Evolutionary conservation across 2,329 filamentous ascomycete species (phyloP), one percentile per base, ranked within the genome.

Genomic region (Ophiocordyceps polyrhachis-furcata): DNA sequence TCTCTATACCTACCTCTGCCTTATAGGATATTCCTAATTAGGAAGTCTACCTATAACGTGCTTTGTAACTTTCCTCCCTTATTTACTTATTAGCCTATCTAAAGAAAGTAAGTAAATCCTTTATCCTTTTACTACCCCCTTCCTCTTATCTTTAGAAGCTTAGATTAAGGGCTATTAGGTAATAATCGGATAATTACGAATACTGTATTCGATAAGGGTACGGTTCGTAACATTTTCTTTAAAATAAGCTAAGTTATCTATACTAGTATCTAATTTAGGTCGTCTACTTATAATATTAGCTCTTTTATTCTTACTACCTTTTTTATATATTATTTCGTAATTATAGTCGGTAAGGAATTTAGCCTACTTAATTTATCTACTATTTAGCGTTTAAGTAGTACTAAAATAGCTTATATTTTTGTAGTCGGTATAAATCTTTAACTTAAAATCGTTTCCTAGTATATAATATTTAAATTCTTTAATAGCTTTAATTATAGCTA

Each of bases 391-490:
- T 43, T 43, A 43, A 8, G 7, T 43, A 7, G 9, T 43, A 13
- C 3, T 17, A 31, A 43, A 43, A 43, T 43, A 43, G 5, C 7
- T 37, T 23, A 50, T 55, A 47, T 56, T 54, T 20, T 53, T 50
- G 49, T 55, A 50, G 31, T 52, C 42, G 20, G 44, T 51, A 46
- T 50, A 53, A 31, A 54, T 31, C 32, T 51, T 51, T 41, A 43
- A 28, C n/a, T 50, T 41, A 42, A 51, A 49, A 3, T 48, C 40
- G 20, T 20, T 52, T 46, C 29, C 32, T 21, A 42, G 23, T 13
- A 53, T 17, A 25, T 56, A 55, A 17, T 53, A 45, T 48, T 43
- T 43, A 31, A 50, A 57, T 49, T 55, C 45, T 21, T 56, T 50
- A 47, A 55, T 52, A 17, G 32, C 20, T 42, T 53, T 50, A 43